Evolutionary conservation across 306 rosid genomes (phyloP).

Genomic region (Castanospermum australe): DNA sequence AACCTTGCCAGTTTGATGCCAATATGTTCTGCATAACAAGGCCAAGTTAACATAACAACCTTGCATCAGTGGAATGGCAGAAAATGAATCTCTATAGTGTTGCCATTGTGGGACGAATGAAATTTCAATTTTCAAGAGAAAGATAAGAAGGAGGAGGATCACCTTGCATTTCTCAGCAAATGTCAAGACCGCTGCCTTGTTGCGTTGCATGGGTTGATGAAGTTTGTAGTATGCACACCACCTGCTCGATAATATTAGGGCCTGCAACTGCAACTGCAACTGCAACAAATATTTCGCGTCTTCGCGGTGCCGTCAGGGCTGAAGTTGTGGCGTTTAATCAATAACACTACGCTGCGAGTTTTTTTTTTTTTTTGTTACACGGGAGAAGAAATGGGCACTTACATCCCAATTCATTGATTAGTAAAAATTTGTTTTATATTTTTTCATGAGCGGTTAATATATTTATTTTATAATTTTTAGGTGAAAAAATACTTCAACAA

Average conservation of each 20-base stretch:
- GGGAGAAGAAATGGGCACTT: no score
- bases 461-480: no score
- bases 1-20: constrained; percentile 87
- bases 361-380: no score
- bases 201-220: constrained; percentile 46
- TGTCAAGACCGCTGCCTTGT: constrained; percentile 53
- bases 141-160: constrained; percentile 15
- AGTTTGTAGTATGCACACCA: constrained; percentile 34
- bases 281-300: no score
- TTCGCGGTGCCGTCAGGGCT: no score
- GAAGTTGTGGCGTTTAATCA: no score
- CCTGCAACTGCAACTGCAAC: neutral
- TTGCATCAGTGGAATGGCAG: neutral
- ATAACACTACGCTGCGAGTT: no score
- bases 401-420: no score
- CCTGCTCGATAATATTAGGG: constrained; percentile 44
- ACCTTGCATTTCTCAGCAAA: constrained; percentile 92
- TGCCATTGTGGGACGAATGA: neutral
- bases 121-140: neutral
- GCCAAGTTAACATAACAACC: neutral
- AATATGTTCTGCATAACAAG: constrained; percentile 57
- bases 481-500: no score
- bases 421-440: no score
- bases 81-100: neutral
- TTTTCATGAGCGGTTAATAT: no score